Percentiles rank a stretch among this genome's conserved stretches.
These are phyloP conservation scores for Staphylotrichum longicolle DNA, from an alignment of 495 filamentous ascomycete species.

Conservation along the genomic window DNA sequence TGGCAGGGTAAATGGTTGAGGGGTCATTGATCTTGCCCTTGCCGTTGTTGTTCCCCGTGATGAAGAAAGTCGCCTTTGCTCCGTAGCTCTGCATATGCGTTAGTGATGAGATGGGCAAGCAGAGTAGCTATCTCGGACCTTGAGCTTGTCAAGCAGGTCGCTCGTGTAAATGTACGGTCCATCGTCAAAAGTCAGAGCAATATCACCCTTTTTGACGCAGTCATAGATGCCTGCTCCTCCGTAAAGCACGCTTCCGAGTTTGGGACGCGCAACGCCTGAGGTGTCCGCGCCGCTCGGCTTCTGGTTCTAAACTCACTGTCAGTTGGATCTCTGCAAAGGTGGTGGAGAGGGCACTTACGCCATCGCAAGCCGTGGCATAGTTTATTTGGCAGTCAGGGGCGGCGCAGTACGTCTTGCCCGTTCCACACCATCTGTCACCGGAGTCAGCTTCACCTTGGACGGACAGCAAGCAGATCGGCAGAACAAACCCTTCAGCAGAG, in stretches of 20 bases:
- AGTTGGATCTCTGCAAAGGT: neutral
- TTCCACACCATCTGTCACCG: constrained; percentile 57
- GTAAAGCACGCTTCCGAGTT: constrained; percentile 58
- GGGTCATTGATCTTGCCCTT: constrained; percentile 69
- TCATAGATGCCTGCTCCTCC: constrained; percentile 63
- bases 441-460: constrained; percentile 35
- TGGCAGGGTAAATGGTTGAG: constrained; percentile 52
- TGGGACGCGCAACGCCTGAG: constrained; percentile 55
- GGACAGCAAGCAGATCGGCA: constrained; percentile 17
- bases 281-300: constrained; percentile 62
- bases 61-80: constrained; percentile 75
- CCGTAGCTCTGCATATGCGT: constrained; percentile 48
- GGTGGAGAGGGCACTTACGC: constrained; percentile 26
- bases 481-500: constrained; percentile 56
- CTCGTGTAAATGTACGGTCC: constrained; percentile 69
- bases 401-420: constrained; percentile 57
- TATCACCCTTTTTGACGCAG: constrained; percentile 59
- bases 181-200: constrained; percentile 79
- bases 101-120: constrained; percentile 11
- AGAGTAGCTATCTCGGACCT: constrained; percentile 26
- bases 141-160: constrained; percentile 65
- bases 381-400: constrained; percentile 69
- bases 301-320: constrained; percentile 41
- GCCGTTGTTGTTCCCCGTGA: constrained; percentile 71
- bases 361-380: constrained; percentile 66